These are phyloP conservation scores for Amaranthus cruentus DNA, from an alignment of 148 eudicot genomes.

Conservation along the genomic window DNA sequence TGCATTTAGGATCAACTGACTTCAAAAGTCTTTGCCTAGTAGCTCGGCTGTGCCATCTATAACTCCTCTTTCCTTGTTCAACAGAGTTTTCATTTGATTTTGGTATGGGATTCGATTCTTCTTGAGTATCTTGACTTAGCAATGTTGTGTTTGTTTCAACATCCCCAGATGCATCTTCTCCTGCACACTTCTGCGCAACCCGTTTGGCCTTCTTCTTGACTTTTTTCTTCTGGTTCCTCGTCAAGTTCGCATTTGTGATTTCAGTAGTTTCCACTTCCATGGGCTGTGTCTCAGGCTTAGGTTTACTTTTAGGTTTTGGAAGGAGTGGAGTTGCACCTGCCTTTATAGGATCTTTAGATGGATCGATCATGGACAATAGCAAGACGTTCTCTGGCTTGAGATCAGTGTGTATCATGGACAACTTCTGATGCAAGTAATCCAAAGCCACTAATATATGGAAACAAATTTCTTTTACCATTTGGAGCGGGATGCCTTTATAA, in stretches of 20 bases:
- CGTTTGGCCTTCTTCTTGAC: conserved; percentile 70
- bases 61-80: conserved; percentile 40
- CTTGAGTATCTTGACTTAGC: conserved; percentile 36
- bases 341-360: conserved; percentile 62
- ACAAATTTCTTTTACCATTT: conserved; percentile 86
- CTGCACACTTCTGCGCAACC: conserved; percentile 55
- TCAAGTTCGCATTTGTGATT: conserved; percentile 47
- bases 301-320: conserved; percentile 49
- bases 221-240: conserved; percentile 91
- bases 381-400: conserved; percentile 90
- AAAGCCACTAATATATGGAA: conserved; percentile 66
- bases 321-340: conserved; percentile 58
- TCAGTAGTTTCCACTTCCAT: conserved; percentile 45
- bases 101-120: conserved; percentile 34
- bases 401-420: conserved; percentile 92
- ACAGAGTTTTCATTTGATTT: conserved; percentile 31
- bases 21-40: conserved; percentile 53
- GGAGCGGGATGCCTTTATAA: conserved; percentile 77
- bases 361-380: conserved; percentile 75
- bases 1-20: conserved; percentile 69
- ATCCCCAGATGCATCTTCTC: conserved; percentile 47
- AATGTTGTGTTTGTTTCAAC: conserved; percentile 30
- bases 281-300: conserved; percentile 35
- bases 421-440: conserved; percentile 84
- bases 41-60: conserved; percentile 59